These are phyloP conservation scores for Sclerotinia nivalis DNA, from an alignment of 2,329 filamentous ascomycete genomes.

Conservation along the genomic window DNA sequence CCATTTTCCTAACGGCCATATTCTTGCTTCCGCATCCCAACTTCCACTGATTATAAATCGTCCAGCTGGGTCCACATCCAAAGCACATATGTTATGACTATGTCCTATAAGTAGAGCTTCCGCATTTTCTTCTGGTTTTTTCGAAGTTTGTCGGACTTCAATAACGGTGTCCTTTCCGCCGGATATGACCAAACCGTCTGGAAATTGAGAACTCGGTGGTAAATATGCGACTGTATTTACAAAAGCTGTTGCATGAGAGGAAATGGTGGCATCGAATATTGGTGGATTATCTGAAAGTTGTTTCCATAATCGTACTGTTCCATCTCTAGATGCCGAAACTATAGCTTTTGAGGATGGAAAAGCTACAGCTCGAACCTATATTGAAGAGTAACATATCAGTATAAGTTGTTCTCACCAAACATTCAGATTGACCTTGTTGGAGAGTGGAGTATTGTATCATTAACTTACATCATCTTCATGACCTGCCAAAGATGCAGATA, in stretches of 20 bases:
- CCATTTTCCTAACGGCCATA: constrained; percentile 88
- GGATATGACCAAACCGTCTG: constrained; percentile 80
- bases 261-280: constrained; percentile 73
- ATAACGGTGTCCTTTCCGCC: constrained; percentile 92
- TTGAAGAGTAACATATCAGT: constrained; percentile 3
- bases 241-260: constrained; percentile 79
- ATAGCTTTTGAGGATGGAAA: constrained; percentile 73
- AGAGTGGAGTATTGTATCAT: constrained; percentile 23
- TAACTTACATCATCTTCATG: constrained; percentile 89
- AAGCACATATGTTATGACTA: constrained; percentile 79
- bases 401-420: neutral
- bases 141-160: constrained; percentile 75
- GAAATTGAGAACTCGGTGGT: constrained; percentile 62
- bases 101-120: constrained; percentile 87
- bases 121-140: constrained; percentile 70
- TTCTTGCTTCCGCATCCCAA: constrained; percentile 85
- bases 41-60: constrained; percentile 83
- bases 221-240: constrained; percentile 83
- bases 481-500: constrained; percentile 84
- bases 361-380: constrained; percentile 79
- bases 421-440: constrained; percentile 14
- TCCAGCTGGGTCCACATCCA: constrained; percentile 74
- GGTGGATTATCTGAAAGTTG: constrained; percentile 65
- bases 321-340: constrained; percentile 87
- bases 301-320: constrained; percentile 85